A percentile compares a stretch with the other conserved stretches of the same genome.
Conservation (phyloP, 805 yeast genomes). For the Barnettozyma siamensis region DNA sequence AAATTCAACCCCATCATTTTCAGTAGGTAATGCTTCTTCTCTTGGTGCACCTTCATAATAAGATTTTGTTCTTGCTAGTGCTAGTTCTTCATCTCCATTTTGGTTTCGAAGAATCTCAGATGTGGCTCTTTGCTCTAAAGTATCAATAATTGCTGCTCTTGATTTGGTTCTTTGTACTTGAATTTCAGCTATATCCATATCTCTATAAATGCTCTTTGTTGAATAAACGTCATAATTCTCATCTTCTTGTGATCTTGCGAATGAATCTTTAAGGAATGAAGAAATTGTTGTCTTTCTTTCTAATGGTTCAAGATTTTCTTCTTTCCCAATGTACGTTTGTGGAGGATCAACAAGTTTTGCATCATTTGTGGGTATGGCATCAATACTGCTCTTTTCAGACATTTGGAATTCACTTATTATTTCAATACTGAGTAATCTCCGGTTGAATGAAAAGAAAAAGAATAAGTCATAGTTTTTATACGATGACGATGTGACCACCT, state of each 20-base stretch:
- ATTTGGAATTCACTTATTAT: no score
- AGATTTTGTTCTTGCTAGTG: slow-evolving; percentile 9
- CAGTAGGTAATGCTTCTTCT: slow-evolving; percentile 26
- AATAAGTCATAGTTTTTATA: no score
- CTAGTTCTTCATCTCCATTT: slow-evolving; percentile 1
- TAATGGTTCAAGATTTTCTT: neutral
- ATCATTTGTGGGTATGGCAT: neutral
- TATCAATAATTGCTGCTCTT: slow-evolving; percentile 37
- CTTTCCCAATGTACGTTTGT: neutral
- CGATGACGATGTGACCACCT: no score
- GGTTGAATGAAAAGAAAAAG: no score
- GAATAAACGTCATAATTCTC: slow-evolving; percentile 14
- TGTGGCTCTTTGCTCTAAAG: slow-evolving; percentile 22
- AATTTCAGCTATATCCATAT: slow-evolving; percentile 31
- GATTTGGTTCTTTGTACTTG: slow-evolving; percentile 39
- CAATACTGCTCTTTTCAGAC: neutral
- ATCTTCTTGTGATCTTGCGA: neutral
- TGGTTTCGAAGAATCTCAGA: slow-evolving; percentile 17
- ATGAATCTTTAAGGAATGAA: slow-evolving; percentile 1
- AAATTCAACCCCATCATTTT: slow-evolving; percentile 48
- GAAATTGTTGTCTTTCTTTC: slow-evolving; percentile 2
- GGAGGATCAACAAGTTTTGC: neutral
- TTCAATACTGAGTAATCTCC: no score
- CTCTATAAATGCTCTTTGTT: slow-evolving; percentile 33
- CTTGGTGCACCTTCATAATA: slow-evolving; percentile 15